Evolutionary conservation across 495 filamentous ascomycete genomes (phyloP).

Genomic region (Glarea lozoyensis): DNA sequence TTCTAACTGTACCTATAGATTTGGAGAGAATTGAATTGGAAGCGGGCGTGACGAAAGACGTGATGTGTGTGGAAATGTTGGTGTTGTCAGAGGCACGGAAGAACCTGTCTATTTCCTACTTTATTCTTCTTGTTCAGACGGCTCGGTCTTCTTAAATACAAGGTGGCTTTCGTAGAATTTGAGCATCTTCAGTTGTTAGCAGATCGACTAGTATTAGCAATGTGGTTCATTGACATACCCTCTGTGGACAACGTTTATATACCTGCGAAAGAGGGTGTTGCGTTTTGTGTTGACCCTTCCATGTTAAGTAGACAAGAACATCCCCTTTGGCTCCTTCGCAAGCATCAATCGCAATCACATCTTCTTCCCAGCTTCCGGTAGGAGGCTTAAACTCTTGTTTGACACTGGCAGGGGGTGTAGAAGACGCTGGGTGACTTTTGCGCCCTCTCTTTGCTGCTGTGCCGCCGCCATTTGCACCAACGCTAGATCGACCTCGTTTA

Average conservation of each 20-base stretch:
- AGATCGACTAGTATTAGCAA: neutral
- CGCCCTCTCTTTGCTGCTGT: constrained; percentile 34
- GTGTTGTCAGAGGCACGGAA: too few relatives aligned
- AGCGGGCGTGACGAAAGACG: too few relatives aligned
- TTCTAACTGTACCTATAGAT: too few relatives aligned
- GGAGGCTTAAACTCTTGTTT: constrained; percentile 41
- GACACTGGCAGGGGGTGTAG: constrained; percentile 27
- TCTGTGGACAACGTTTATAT: constrained; percentile 52
- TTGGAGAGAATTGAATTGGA: too few relatives aligned
- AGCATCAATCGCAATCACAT: constrained; percentile 44
- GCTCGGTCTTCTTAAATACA: too few relatives aligned
- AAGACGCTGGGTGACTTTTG: constrained; percentile 29
- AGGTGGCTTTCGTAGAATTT: constrained; percentile 54
- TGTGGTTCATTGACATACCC: constrained; percentile 29
- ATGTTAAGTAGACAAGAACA: constrained; percentile 41
- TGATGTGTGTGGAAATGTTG: too few relatives aligned
- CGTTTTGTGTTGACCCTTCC: constrained; percentile 51
- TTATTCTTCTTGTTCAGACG: too few relatives aligned
- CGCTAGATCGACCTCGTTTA: constrained; percentile 13
- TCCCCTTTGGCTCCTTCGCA: constrained; percentile 42
- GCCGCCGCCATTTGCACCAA: constrained; percentile 17
- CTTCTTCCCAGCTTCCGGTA: constrained; percentile 48
- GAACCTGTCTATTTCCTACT: too few relatives aligned
- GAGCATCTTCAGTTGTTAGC: constrained; percentile 38
- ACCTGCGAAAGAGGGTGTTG: constrained; percentile 46